A percentile compares a stretch with the other conserved stretches of the same genome.
phyloP scores from a whole-genome alignment of 257 asterid species.

The Penstemon eatonii region DNA sequence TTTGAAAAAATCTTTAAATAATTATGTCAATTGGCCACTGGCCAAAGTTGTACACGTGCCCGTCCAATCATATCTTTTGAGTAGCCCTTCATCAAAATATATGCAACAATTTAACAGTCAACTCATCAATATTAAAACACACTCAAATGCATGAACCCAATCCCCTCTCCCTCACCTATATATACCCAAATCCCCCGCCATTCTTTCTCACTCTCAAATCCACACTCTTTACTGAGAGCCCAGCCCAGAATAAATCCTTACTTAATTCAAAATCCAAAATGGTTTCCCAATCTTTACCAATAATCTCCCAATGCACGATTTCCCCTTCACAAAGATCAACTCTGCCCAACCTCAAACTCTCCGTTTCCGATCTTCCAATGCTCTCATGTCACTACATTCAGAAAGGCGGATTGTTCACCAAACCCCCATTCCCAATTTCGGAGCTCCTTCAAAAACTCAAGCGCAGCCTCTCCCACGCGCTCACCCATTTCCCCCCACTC shows the following conservation, averaged over 20 bases:
- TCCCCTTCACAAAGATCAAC: constrained; percentile 47
- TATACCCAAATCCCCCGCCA: constrained; percentile 29
- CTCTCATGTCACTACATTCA: constrained; percentile 80
- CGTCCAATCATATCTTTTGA: constrained; percentile 35
- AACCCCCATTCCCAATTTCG: constrained; percentile 35
- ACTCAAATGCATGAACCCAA: constrained; percentile 51
- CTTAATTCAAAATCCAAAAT: constrained; percentile 19
- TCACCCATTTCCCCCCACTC: constrained; percentile 64
- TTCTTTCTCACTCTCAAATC: constrained; percentile 30
- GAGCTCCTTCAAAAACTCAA: constrained; percentile 41
- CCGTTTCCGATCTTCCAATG: constrained; percentile 79
- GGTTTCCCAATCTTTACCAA: constrained; percentile 40
- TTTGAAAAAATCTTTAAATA: too few relatives aligned
- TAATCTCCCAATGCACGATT: constrained; percentile 39
- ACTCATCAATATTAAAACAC: constrained; percentile 20
- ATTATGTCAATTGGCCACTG: background rate
- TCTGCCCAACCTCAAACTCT: constrained; percentile 49
- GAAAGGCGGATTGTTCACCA: constrained; percentile 54
- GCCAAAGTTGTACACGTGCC: constrained; percentile 36
- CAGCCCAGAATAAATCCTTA: too few relatives aligned
- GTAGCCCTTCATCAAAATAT: constrained; percentile 22
- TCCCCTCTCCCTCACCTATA: constrained; percentile 31
- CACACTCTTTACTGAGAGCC: constrained; percentile 5
- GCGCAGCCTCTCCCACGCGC: constrained; percentile 42
- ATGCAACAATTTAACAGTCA: constrained; percentile 23